Base-by-base conservation (phyloP, 2,329 filamentous ascomycete species). In the Raffaelea deltoideospora region DNA sequence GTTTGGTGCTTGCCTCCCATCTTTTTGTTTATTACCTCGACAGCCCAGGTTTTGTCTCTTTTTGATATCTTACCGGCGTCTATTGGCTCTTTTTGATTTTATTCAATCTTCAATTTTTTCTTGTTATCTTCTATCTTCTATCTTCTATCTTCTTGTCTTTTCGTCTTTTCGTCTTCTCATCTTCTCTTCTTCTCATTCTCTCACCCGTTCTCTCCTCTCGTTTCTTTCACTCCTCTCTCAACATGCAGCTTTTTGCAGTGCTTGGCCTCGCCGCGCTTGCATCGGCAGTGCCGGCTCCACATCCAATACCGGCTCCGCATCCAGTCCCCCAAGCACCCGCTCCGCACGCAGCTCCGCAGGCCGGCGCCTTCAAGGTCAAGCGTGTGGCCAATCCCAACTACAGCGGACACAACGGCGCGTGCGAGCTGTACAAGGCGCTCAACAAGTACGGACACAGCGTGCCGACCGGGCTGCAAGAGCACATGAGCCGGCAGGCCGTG, bases 401-500 rank as follows among this genome's bases (percentile, higher is more conserved):
- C 50, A 59, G 62, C 18, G 56, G 64, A 17, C 55, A 52, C 42
- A 65, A 79, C 58, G 76, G 77, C n/a, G 61, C 66, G 0, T 54
- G 49, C 38, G 75, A 77, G 35, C 63, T 87, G 46, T 56, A 68
- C 35, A 80, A 72, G 56, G 72, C 78, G 14, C 77, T 79, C 53
- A 58, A 64, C 47, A 87, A 87, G 53, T 85, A 69, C 54, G 67
- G n/a, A n/a, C n/a, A n/a, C n/a, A n/a, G 69, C 43, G 67, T 77
- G 56, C 56, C 59, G 27, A 56, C 69, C 32, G n/a, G n/a, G n/a
- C 57, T 64, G 3, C 47, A 58, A 3, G 57, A 55, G 8, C 51
- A 67, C 35, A 48, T 62, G 35, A 60, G 57, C 23, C 54, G 54
- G 22, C 42, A 59, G 27, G 51, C 47, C 30, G 48, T 44, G 9